These are phyloP conservation scores for Penicillium rolfsii DNA, from an alignment of 2,329 filamentous ascomycete species.

Conservation along the genomic window DNA sequence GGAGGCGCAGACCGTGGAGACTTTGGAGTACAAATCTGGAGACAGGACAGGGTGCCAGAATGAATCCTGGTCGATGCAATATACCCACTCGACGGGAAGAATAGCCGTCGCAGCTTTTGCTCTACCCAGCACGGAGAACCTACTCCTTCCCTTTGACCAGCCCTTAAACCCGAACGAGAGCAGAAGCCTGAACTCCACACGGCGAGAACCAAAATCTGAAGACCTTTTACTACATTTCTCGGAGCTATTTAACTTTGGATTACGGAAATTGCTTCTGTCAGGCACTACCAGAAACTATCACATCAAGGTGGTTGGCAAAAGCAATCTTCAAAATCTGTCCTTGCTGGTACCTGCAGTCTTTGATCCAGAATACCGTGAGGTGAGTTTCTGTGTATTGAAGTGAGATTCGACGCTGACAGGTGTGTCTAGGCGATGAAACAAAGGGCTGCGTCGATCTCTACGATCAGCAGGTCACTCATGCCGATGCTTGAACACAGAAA, in stretches of 20 bases:
- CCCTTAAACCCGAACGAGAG: too few species aligned
- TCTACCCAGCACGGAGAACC: not conserved
- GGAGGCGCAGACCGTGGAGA: not conserved
- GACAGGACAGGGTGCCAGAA: too few species aligned
- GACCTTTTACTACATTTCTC: constrained; percentile 10
- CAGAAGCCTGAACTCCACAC: too few species aligned
- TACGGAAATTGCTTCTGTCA: constrained; percentile 28
- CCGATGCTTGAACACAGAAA: constrained; percentile 35
- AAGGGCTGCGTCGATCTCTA: constrained; percentile 39
- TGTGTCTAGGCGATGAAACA: constrained; percentile 40
- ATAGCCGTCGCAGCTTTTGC: not conserved
- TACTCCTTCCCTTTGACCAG: not conserved
- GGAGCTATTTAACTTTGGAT: constrained; percentile 32
- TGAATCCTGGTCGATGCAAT: not conserved
- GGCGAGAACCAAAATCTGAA: not conserved
- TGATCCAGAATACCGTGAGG: constrained; percentile 36
- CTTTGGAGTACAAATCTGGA: not conserved
- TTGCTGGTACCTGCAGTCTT: constrained; percentile 37
- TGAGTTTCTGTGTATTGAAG: constrained; percentile 14
- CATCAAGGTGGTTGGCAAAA: constrained; percentile 7
- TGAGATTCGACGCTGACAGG: not conserved
- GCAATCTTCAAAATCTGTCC: constrained; percentile 24
- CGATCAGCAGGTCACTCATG: constrained; percentile 40
- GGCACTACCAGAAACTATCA: constrained; percentile 4
- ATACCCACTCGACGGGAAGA: not conserved